These are phyloP conservation scores for Stephanodiscus minutulus DNA, from an alignment of 108 stramenopile genomes.

Conservation along the genomic window DNA sequence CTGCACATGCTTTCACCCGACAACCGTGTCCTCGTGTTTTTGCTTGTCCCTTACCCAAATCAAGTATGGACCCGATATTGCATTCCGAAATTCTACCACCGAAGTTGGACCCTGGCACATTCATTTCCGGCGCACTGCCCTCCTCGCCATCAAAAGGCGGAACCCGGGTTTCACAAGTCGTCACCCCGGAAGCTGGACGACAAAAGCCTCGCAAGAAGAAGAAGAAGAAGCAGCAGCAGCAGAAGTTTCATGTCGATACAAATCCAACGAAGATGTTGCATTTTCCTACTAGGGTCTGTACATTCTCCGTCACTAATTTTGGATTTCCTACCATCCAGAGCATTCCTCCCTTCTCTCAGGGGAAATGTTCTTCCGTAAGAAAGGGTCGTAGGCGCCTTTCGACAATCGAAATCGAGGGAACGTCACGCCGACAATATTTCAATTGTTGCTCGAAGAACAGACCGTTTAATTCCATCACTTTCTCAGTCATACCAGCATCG, in stretches of 20 bases:
- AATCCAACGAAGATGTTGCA: background rate
- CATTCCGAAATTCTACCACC: background rate
- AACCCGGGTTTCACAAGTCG: background rate
- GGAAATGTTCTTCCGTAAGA: background rate
- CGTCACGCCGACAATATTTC: background rate
- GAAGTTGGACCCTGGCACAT: background rate
- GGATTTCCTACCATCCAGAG: conserved; percentile 7
- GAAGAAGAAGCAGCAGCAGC: background rate
- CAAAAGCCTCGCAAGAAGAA: background rate
- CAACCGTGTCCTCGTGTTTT: background rate
- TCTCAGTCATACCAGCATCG: conserved; percentile 11
- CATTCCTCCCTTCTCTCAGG: background rate
- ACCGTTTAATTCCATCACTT: background rate
- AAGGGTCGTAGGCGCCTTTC: background rate
- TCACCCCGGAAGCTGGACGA: background rate
- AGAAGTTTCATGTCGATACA: background rate
- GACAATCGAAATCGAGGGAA: background rate
- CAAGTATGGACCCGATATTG: background rate
- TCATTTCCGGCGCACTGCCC: background rate
- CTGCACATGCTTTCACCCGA: too few relatives aligned
- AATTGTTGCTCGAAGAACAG: background rate
- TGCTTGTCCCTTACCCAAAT: background rate
- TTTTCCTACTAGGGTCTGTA: too few relatives aligned
- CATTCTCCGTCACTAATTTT: conserved; percentile 4
- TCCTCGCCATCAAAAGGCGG: background rate